These are phyloP conservation scores for Penicillium longicatenatum DNA, from an alignment of 495 filamentous ascomycete genomes.

Conservation along the genomic window DNA sequence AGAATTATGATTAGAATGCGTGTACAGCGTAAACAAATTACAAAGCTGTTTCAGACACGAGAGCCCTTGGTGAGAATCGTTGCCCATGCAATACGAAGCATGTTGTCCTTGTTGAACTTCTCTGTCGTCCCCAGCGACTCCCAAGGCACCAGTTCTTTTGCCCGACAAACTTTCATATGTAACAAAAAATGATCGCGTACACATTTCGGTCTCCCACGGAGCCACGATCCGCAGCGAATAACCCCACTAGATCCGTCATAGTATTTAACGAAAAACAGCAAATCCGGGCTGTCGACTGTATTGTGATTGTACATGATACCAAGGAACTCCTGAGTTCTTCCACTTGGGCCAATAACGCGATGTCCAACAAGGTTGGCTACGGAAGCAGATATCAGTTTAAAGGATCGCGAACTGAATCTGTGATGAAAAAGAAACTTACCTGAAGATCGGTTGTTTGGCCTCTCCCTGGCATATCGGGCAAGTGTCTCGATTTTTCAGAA, in stretches of 20 bases:
- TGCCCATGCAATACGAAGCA: conserved; percentile 8
- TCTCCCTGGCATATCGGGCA: too few species aligned
- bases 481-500: background rate
- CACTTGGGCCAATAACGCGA: background rate
- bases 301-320: conserved; percentile 12
- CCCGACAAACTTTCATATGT: conserved; percentile 5
- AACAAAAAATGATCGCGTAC: conserved; percentile 1
- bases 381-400: too few species aligned
- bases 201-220: conserved; percentile 1
- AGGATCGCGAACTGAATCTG: background rate
- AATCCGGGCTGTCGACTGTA: conserved; percentile 6
- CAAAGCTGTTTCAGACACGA: background rate
- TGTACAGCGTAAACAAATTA: too few species aligned
- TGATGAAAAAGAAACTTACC: background rate
- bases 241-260: background rate
- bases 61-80: background rate
- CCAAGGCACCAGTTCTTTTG: conserved; percentile 12
- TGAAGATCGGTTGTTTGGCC: background rate
- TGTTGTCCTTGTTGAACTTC: conserved; percentile 3
- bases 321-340: background rate
- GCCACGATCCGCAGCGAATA: conserved; percentile 6
- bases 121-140: background rate
- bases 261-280: conserved; percentile 2
- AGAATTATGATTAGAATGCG: too few species aligned
- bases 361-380: background rate